phyloP scores from a whole-genome alignment of 2,329 filamentous ascomycete species.

The Arthrobotrys iridis region DNA sequence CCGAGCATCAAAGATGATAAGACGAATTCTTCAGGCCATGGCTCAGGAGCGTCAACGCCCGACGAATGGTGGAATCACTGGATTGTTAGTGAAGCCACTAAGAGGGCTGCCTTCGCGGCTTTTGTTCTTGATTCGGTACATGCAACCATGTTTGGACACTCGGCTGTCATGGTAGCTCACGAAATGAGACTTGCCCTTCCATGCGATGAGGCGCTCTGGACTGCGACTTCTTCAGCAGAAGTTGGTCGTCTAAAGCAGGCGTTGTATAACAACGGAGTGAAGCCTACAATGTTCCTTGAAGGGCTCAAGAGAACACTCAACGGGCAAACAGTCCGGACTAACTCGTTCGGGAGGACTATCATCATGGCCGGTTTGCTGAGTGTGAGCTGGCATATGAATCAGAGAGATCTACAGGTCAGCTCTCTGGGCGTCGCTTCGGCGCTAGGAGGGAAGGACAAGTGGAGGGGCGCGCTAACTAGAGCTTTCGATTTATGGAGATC shows the following conservation, averaged over 20 bases:
- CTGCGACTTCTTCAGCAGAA: slow-evolving; percentile 85
- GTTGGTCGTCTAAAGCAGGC: slow-evolving; percentile 84
- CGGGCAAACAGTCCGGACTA: slow-evolving; percentile 85
- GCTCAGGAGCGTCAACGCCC: slow-evolving; percentile 74
- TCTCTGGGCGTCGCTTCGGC: slow-evolving; percentile 80
- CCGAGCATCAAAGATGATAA: slow-evolving; percentile 75
- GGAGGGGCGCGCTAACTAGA: slow-evolving; percentile 82
- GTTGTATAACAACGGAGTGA: slow-evolving; percentile 81
- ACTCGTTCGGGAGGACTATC: slow-evolving; percentile 90
- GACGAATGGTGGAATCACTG: slow-evolving; percentile 96
- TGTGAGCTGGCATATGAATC: slow-evolving; percentile 97
- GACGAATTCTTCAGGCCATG: slow-evolving; percentile 62
- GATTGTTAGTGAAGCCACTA: slow-evolving; percentile 92
- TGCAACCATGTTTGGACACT: slow-evolving; percentile 97
- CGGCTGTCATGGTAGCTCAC: slow-evolving; percentile 94
- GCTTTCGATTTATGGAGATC: slow-evolving; percentile 94
- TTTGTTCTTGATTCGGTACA: slow-evolving; percentile 97
- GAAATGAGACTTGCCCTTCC: slow-evolving; percentile 91
- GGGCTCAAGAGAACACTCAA: slow-evolving; percentile 89
- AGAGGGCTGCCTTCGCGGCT: slow-evolving; percentile 88
- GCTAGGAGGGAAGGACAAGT: slow-evolving; percentile 87
- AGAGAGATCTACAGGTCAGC: slow-evolving; percentile 90
- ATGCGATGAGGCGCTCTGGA: slow-evolving; percentile 93
- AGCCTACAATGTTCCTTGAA: slow-evolving; percentile 86
- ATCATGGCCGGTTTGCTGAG: slow-evolving; percentile 93